A percentile compares a stretch with the other conserved stretches of the same genome.
Conservation (phyloP, 2,329 filamentous ascomycete genomes). For the Juglanconis sp. region DNA sequence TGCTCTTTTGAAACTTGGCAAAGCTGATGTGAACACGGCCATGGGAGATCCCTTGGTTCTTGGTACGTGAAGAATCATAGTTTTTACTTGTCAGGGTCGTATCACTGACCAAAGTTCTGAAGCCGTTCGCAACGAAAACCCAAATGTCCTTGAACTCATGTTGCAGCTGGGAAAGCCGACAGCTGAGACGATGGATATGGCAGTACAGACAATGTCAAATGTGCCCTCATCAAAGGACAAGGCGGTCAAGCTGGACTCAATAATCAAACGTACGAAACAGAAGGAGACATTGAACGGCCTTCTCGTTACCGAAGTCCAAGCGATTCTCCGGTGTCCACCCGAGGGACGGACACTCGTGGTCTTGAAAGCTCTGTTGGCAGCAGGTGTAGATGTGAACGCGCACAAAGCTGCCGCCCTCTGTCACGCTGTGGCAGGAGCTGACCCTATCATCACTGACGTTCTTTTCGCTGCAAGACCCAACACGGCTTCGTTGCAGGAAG, state of each 20-base stretch:
- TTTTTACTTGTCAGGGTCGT: background rate
- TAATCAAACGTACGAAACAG: slow-evolving; percentile 42
- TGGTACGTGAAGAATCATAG: slow-evolving; percentile 24
- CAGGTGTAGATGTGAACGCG: slow-evolving; percentile 54
- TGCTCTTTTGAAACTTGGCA: slow-evolving; percentile 47
- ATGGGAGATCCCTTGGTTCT: slow-evolving; percentile 40
- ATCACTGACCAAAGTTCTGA: slow-evolving; percentile 21
- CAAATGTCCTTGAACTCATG: slow-evolving; percentile 45
- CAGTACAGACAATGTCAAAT: slow-evolving; percentile 40
- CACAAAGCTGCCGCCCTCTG: slow-evolving; percentile 50
- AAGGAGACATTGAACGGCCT: slow-evolving; percentile 42
- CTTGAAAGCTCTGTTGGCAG: slow-evolving; percentile 44
- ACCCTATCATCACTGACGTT: slow-evolving; percentile 44
- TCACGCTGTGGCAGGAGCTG: slow-evolving; percentile 45
- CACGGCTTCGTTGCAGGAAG: slow-evolving; percentile 42
- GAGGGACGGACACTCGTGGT: slow-evolving; percentile 40
- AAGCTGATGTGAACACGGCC: slow-evolving; percentile 50
- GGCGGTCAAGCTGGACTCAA: slow-evolving; percentile 44
- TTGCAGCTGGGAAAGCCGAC: slow-evolving; percentile 44
- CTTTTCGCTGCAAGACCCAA: slow-evolving; percentile 42
- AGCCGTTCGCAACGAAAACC: slow-evolving; percentile 42
- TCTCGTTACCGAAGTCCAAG: slow-evolving; percentile 50
- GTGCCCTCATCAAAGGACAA: slow-evolving; percentile 44
- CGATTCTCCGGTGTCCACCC: slow-evolving; percentile 35
- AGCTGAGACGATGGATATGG: slow-evolving; percentile 39